Evolutionary conservation across 257 asterid species (phyloP).

Genomic region (Nicotiana noctiflora): DNA sequence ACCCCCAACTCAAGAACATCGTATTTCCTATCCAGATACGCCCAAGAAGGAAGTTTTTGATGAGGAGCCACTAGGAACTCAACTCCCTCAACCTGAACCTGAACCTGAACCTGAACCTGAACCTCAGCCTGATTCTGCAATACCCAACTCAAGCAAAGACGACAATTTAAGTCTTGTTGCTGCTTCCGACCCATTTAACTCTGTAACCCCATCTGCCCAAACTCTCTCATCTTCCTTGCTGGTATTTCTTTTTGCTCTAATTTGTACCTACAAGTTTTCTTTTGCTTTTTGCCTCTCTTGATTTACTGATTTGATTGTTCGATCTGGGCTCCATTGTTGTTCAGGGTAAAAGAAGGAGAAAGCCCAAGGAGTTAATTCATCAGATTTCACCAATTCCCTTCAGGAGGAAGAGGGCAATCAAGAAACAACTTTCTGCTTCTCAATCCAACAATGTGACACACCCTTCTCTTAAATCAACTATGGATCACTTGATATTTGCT

Average conservation of each 20-base stretch:
- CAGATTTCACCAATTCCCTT: constrained; percentile 45
- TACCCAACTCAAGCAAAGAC: constrained; percentile 9
- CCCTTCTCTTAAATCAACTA: not conserved
- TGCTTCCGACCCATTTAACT: not conserved
- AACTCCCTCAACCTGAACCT: constrained; percentile 15
- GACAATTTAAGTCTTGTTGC: constrained; percentile 7
- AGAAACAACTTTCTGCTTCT: constrained; percentile 21
- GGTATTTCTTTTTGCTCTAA: constrained; percentile 12
- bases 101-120: constrained; percentile 10
- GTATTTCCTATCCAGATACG: constrained; percentile 20
- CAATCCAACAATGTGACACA: constrained; percentile 40
- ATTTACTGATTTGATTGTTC: constrained; percentile 23
- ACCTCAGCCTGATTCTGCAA: constrained; percentile 10
- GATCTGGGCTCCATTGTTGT: constrained; percentile 46
- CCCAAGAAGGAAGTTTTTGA: constrained; percentile 27
- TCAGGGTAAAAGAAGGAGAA: constrained; percentile 87
- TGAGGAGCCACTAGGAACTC: constrained; percentile 7
- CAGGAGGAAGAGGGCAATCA: constrained; percentile 43
- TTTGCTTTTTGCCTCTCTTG: constrained; percentile 1
- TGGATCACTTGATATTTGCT: not conserved
- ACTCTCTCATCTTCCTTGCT: constrained; percentile 18
- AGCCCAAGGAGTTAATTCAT: constrained; percentile 70
- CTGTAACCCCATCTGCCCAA: constrained; percentile 17
- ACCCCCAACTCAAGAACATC: constrained; percentile 45
- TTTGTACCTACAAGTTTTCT: not conserved